Base-by-base conservation (phyloP, 2,329 filamentous ascomycete genomes). In the Ophiostoma ips region DNA sequence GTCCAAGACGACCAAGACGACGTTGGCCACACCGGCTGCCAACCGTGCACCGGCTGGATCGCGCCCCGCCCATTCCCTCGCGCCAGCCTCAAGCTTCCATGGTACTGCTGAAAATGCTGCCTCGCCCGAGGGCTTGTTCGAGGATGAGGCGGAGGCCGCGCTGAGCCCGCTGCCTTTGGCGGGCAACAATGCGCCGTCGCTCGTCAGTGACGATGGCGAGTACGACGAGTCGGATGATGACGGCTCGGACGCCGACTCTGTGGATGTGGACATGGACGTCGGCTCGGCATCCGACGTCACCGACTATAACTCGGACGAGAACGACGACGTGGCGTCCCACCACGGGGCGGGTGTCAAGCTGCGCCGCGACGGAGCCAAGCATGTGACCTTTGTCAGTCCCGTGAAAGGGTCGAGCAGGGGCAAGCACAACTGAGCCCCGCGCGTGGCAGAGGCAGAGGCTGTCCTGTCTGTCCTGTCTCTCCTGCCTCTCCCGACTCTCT, bases 161-260 rank as follows among this genome's bases (percentile, higher is more conserved):
- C 64, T 85, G 51, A 86, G 81, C 58, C 83, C 83, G 5, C 79
- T 79, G 58, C 83, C 81, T 0, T 66, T 81, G 41, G 72, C 81
- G 47, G 84, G 82, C 62, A 87, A 87, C 63, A 84, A 85, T 56
- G 83, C 84, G 9, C 84, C 84, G 19, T 87, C 83, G 58, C 72
- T 89, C 46, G 83, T 88, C 60, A 87, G 83, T 64, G 84, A 89
- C 64, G 83, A 87, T 60, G 82, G 83, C 58, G 84, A 87, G 61
- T 86, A 84, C 59, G 83, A 84, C 57, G 79, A 83, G 50, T 85
- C 81, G 1, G 79, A 83, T 1, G 79, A 83, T 51, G 77, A 79
- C 52, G 74, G 71, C 43, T 83, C 77, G 4, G 73, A 73, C 40
- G 81, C 78, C 5, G 78, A 78, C 24, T 68, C 68, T 49, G 76